Evolutionary conservation across 139 green algal species (phyloP).

Genomic region (Gonium pectorale): DNA sequence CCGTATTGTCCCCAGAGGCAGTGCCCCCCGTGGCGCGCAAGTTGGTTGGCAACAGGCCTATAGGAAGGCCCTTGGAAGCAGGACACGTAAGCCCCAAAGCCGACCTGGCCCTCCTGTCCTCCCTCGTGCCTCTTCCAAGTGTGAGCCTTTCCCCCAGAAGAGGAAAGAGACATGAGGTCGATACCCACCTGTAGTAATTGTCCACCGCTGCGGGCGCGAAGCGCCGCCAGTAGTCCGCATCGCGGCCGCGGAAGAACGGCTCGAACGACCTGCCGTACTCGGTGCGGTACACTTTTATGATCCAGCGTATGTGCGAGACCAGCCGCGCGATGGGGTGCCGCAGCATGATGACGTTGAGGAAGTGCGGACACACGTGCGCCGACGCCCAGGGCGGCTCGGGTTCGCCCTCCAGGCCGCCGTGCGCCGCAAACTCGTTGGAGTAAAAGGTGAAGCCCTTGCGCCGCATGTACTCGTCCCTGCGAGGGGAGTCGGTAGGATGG

Average conservation of each 20-base stretch:
- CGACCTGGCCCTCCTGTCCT: too few relatives aligned
- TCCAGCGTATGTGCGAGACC: constrained; percentile 27
- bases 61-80: too few relatives aligned
- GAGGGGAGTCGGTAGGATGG: not conserved
- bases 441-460: constrained; percentile 23
- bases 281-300: constrained; percentile 43
- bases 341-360: constrained; percentile 41
- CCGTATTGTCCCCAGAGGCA: too few relatives aligned
- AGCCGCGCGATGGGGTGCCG: constrained; percentile 12
- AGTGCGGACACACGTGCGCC: constrained; percentile 17
- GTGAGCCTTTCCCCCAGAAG: too few relatives aligned
- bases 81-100: too few relatives aligned
- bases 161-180: too few relatives aligned
- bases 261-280: constrained; percentile 32
- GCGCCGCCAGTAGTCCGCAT: constrained; percentile 30
- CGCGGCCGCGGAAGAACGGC: constrained; percentile 25
- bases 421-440: constrained; percentile 40
- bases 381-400: not conserved
- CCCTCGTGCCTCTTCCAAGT: too few relatives aligned
- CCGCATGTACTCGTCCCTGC: constrained; percentile 33
- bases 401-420: not conserved
- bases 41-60: too few relatives aligned
- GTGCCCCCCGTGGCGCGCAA: too few relatives aligned
- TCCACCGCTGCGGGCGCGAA: constrained; percentile 38
- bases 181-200: constrained; percentile 49